A percentile compares a stretch with the other conserved stretches of the same genome.
phyloP scores from a whole-genome alignment of 2,329 filamentous ascomycete species.

The Trichophyton mentagrophytes region DNA sequence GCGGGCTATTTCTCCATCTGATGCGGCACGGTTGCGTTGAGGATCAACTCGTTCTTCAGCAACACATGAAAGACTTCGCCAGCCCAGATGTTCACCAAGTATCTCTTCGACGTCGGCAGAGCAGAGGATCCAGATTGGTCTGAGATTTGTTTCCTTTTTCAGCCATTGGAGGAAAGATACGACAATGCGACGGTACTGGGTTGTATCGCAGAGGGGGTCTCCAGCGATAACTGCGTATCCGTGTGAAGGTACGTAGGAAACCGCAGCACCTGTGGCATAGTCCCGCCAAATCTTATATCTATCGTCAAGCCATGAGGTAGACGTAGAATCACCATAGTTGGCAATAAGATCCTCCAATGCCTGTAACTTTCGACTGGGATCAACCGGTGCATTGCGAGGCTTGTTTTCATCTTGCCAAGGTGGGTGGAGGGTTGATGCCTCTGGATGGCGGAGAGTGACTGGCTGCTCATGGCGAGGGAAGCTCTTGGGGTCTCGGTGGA shows the following conservation, averaged over 20 bases:
- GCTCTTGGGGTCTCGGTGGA: constrained; percentile 78
- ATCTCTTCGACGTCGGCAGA: constrained; percentile 66
- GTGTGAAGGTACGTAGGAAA: constrained; percentile 66
- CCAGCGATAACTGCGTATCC: constrained; percentile 76
- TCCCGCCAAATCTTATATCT: constrained; percentile 83
- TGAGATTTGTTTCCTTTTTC: constrained; percentile 56
- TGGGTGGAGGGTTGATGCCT: constrained; percentile 67
- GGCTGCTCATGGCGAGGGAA: constrained; percentile 55
- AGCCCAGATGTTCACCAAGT: constrained; percentile 65
- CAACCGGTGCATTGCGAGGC: constrained; percentile 25
- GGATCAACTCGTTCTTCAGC: constrained; percentile 81
- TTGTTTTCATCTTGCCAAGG: constrained; percentile 41
- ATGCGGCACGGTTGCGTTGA: constrained; percentile 51
- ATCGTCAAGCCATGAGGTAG: constrained; percentile 86
- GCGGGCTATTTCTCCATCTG: constrained; percentile 53
- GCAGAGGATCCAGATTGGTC: constrained; percentile 83
- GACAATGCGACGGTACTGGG: constrained; percentile 63
- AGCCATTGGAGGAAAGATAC: constrained; percentile 62
- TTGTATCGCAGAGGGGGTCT: constrained; percentile 69
- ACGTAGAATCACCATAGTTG: constrained; percentile 89
- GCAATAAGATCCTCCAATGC: constrained; percentile 77
- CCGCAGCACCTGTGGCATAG: constrained; percentile 61
- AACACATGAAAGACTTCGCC: constrained; percentile 78
- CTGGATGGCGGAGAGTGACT: constrained; percentile 64
- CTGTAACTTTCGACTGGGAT: constrained; percentile 47